Base-by-base conservation (phyloP, 2,329 filamentous ascomycete genomes). In the Claviceps spartinae region DNA sequence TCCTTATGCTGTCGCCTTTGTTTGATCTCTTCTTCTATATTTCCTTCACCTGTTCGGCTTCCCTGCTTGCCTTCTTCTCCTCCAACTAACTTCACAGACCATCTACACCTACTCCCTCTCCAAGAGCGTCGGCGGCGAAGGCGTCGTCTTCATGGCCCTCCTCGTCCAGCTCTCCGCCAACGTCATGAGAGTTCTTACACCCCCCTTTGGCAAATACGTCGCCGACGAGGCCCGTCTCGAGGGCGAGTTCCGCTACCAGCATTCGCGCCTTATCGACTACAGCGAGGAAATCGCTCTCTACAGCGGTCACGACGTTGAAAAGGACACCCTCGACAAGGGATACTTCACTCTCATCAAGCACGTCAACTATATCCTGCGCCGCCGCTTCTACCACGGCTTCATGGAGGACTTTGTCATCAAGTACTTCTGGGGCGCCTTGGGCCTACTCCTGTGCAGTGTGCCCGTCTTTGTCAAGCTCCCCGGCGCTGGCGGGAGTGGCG, bases 381-480 rank as follows among this genome's bases (percentile, higher is more conserved):
- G 88, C 56, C 81, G 93, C 48, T 86, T 98, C 66, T 97, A 97
- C 67, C 91, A 98, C 66, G 91, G 90, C n/a, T 85, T 98, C 62
- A 96, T 97, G 91, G 93, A 98, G 66, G 93, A 98, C 67, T 98
- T 96, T 68, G 88, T 97, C 53, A 95, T 98, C 69, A 98, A 98
- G 69, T 98, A 98, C 66, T 93, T 97, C 69, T 98, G 93, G 93
- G 93, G 93, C 42, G 91, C 93, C 2, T 69, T 98, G 44, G 93
- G 93, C 1, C 76, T 98, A 57, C 69, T 95, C 57, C 81, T 98
- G 9, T 98, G 93, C 73, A 94, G 88, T 67, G 83, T 95, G 0
- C 93, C 93, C 0, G 91, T 97, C 2, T 98, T 98, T 67, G 86
- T 98, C 74, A 91, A 91, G 67, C 78, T 96, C 18, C 89, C 90